A percentile compares a stretch with the other conserved stretches of the same genome.
Conservation (phyloP, 225 moss, liverwort and hornwort species). For the Straminergon stramineum region DNA sequence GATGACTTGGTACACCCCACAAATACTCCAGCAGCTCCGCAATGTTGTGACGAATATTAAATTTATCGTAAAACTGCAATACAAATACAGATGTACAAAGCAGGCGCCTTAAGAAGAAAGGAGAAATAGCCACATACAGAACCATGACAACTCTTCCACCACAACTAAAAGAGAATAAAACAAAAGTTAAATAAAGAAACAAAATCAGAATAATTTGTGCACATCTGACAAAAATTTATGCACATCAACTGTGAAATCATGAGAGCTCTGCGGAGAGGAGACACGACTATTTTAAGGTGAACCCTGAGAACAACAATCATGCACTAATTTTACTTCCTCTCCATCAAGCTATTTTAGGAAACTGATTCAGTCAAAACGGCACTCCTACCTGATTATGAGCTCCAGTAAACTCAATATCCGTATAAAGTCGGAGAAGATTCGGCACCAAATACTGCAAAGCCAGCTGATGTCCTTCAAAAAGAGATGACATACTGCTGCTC, state of each 20-base stretch:
- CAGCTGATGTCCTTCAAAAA: slow-evolving; percentile 93
- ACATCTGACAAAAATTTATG: background rate
- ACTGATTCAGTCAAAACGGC: background rate
- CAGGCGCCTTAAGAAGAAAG: background rate
- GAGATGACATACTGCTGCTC: slow-evolving; percentile 64
- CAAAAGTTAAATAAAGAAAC: background rate
- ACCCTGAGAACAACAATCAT: background rate
- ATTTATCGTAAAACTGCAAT: slow-evolving; percentile 96
- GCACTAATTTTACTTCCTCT: background rate
- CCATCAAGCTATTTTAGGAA: background rate
- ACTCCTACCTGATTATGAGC: slow-evolving; percentile 82
- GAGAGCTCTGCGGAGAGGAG: background rate
- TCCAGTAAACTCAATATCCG: slow-evolving; percentile 98
- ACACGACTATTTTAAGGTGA: background rate
- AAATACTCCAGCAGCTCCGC: slow-evolving; percentile 90
- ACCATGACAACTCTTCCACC: background rate
- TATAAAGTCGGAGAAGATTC: slow-evolving; percentile 92
- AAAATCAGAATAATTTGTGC: background rate
- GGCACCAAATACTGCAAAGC: slow-evolving; percentile 96
- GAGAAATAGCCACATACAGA: background rate
- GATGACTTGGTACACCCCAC: slow-evolving; percentile 93
- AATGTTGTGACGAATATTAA: slow-evolving; percentile 98
- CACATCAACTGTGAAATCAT: background rate
- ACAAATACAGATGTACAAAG: background rate
- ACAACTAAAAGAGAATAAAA: background rate